Conservation (phyloP, 129 eudicot genomes). For the Flaveria bidentis region DNA sequence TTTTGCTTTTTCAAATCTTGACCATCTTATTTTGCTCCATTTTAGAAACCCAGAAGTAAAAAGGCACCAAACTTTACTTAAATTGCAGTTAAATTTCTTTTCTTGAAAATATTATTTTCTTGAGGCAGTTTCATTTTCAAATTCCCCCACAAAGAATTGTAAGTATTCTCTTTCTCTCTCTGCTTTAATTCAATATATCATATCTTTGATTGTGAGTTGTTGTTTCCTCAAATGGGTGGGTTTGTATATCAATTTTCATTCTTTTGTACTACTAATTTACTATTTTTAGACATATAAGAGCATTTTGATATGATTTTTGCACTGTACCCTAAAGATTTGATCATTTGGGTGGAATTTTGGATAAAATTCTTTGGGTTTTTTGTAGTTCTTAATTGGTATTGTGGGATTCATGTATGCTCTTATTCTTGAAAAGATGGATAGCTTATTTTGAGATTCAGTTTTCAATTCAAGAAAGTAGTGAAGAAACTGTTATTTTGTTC, state of each 20-base stretch:
- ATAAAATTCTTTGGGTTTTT: neutral
- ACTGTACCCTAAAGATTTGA: conserved; percentile 5
- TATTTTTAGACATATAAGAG: conserved; percentile 4
- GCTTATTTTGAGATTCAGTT: neutral
- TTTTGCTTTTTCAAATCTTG: conserved; percentile 23
- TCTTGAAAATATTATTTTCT: conserved; percentile 20
- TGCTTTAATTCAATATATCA: neutral
- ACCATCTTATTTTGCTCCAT: conserved; percentile 18
- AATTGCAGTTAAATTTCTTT: conserved; percentile 14
- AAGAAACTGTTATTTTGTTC: conserved; percentile 24
- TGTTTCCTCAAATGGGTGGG: conserved; percentile 14
- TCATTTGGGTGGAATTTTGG: neutral
- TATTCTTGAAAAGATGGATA: neutral
- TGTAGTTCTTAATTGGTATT: neutral
- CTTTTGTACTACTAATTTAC: neutral
- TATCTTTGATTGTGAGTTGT: conserved; percentile 5
- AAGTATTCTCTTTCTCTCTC: conserved; percentile 21
- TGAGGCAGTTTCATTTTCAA: conserved; percentile 14
- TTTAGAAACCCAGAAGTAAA: conserved; percentile 17
- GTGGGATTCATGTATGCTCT: conserved; percentile 8
- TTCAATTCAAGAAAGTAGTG: conserved; percentile 2
- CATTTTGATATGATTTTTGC: conserved; percentile 8
- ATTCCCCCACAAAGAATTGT: conserved; percentile 23
- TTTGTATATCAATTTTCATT: conserved; percentile 7
- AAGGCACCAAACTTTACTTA: conserved; percentile 17